These are phyloP conservation scores for Nemania abortiva DNA, from an alignment of 2,329 filamentous ascomycete genomes.

Conservation along the genomic window DNA sequence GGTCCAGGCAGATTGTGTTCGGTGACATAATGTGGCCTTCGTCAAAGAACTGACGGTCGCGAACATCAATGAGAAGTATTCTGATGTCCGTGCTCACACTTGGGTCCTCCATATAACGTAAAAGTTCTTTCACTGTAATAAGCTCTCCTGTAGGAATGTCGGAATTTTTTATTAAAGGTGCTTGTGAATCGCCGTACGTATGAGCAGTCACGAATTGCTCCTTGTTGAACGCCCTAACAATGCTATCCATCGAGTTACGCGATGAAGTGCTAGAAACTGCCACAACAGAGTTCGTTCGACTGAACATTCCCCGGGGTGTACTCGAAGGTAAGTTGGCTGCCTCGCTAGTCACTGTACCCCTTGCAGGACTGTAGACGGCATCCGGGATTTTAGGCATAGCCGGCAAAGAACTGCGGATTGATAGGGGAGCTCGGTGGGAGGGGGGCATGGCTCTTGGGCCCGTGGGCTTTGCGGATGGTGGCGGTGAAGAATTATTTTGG, in stretches of 20 bases:
- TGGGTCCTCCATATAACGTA: slow-evolving; percentile 72
- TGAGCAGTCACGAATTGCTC: slow-evolving; percentile 55
- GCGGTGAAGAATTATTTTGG: slow-evolving; percentile 56
- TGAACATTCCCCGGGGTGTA: slow-evolving; percentile 73
- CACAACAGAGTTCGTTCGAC: slow-evolving; percentile 67
- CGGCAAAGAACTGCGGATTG: slow-evolving; percentile 64
- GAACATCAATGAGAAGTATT: slow-evolving; percentile 87
- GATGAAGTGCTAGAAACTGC: slow-evolving; percentile 52
- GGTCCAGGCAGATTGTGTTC: slow-evolving; percentile 90
- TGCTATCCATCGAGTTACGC: slow-evolving; percentile 49
- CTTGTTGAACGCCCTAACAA: slow-evolving; percentile 44
- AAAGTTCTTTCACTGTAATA: slow-evolving; percentile 77
- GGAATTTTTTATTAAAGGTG: slow-evolving; percentile 57
- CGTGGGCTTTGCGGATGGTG: slow-evolving; percentile 58
- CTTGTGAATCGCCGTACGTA: slow-evolving; percentile 46
- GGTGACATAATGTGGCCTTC: slow-evolving; percentile 88
- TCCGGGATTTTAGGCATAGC: slow-evolving; percentile 77
- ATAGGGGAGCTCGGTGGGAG: slow-evolving; percentile 58
- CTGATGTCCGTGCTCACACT: slow-evolving; percentile 64
- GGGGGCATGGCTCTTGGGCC: slow-evolving; percentile 65
- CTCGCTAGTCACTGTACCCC: slow-evolving; percentile 75
- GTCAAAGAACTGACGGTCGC: slow-evolving; percentile 83
- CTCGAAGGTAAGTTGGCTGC: slow-evolving; percentile 74
- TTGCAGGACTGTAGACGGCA: slow-evolving; percentile 82
- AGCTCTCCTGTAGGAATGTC: slow-evolving; percentile 65